Evolutionary conservation across 148 eudicot genomes (phyloP), one percentile per base, ranked within the genome.

Genomic region (Beta vulgaris): DNA sequence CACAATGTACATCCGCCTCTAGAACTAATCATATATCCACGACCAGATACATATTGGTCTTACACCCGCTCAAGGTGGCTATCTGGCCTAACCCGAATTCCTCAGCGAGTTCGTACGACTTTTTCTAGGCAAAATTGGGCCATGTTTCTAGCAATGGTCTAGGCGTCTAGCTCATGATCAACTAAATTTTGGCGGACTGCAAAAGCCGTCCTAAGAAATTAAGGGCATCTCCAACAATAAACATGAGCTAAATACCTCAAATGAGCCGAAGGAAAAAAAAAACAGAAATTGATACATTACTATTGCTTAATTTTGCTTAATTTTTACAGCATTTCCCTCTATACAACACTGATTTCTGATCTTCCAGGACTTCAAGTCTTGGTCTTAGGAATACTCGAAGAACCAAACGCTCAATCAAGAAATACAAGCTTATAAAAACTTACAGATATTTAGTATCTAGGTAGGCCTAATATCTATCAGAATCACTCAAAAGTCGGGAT

Each of bases 371-470:
- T 11, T 23, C 58, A 64, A n/a, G 18, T 36, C 29, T 5, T 37
- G n/a, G 19, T n/a, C 37, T 0, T 35, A 34, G 48, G 23, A 34
- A 34, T 25, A 35, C 37, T 40, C 25, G 13, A 68, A 53, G 11
- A 59, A 44, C 37, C 25, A 44, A 3, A 78, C 19, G 28, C 35
- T 60, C 31, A 74, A 53, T 69, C 71, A 70, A 63, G 63, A 74
- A 69, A 36, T 49, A 15, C 62, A 74, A 11, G 54, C 39, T 68
- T 10, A 54, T 36, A 32, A 55, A 28, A 73, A 28, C 42, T 74
- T 62, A 71, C 76, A 75, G 54, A 75, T 37, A 53, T 44, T n/a
- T 42, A 74, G 28, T 68, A 60, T 36, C 75, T 71, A 39, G 60
- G 23, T 37, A 40, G 64, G 32, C 43, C 61, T 78, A 51, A 21